These are phyloP conservation scores for Wallacemonas sp. DNA, from an alignment of 208 protist species.

Conservation along the genomic window DNA sequence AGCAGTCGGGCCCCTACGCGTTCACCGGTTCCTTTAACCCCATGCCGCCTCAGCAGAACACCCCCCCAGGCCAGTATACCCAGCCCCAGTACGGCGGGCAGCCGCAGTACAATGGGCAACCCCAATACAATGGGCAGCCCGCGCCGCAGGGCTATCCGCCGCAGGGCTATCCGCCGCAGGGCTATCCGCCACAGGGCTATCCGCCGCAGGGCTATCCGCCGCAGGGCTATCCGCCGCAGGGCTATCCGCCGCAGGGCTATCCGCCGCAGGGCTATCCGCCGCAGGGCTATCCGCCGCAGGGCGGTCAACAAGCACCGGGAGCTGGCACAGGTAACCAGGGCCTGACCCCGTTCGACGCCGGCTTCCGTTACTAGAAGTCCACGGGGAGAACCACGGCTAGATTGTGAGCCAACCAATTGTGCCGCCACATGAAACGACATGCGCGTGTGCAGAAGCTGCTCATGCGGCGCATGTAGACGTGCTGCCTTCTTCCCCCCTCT, in stretches of 20 bases:
- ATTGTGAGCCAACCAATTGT: too few species aligned
- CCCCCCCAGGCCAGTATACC: constrained; percentile 4
- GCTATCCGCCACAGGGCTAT: background rate
- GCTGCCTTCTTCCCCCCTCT: too few species aligned
- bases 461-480: too few species aligned
- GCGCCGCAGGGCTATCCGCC: constrained; percentile 6
- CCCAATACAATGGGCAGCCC: background rate
- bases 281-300: too few species aligned
- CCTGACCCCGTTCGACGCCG: background rate
- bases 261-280: constrained; percentile 15
- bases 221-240: background rate
- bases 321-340: background rate
- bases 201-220: background rate
- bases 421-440: too few species aligned
- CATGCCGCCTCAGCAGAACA: constrained; percentile 1
- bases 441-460: too few species aligned
- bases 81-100: background rate
- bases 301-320: background rate
- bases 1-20: constrained; percentile 9
- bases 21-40: constrained; percentile 4
- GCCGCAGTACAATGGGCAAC: constrained; percentile 16
- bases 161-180: background rate
- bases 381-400: too few species aligned
- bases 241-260: constrained; percentile 10
- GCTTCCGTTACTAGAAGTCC: background rate